These are phyloP conservation scores for Tulasnella sp. DNA, from an alignment of 768 basidiomycete species.

Conservation along the genomic window DNA sequence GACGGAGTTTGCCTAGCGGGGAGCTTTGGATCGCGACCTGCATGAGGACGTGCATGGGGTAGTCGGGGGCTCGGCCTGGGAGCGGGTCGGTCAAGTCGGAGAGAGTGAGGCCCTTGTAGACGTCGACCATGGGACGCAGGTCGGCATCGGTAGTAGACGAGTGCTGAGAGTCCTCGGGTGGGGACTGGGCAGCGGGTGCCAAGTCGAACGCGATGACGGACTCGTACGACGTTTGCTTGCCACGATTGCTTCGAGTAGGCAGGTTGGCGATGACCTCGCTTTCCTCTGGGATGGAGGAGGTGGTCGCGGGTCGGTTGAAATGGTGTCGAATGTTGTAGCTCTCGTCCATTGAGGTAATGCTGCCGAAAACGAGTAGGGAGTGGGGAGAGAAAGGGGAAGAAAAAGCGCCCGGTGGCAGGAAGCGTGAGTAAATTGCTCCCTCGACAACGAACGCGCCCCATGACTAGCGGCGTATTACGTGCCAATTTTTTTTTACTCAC, in stretches of 20 bases:
- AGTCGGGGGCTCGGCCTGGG: constrained; percentile 15
- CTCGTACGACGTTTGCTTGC: constrained; percentile 2
- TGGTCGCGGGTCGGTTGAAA: background rate
- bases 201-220: constrained; percentile 4
- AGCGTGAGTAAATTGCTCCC: constrained; percentile 1
- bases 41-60: constrained; percentile 16
- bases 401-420: constrained; percentile 8
- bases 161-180: background rate
- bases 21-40: constrained; percentile 23
- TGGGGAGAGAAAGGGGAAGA: background rate
- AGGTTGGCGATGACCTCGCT: background rate
- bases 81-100: background rate
- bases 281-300: background rate
- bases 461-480: background rate
- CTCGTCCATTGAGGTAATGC: background rate
- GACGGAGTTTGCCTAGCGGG: constrained; percentile 8
- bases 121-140: constrained; percentile 17
- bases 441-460: background rate
- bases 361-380: background rate
- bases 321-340: constrained; percentile 1
- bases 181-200: background rate
- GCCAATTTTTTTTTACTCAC: background rate
- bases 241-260: background rate
- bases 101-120: constrained; percentile 19
- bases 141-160: background rate